Evolutionary conservation across 2,329 filamentous ascomycete genomes (phyloP), one percentile per base, ranked within the genome.

Genomic region (Penicillium sp.): DNA sequence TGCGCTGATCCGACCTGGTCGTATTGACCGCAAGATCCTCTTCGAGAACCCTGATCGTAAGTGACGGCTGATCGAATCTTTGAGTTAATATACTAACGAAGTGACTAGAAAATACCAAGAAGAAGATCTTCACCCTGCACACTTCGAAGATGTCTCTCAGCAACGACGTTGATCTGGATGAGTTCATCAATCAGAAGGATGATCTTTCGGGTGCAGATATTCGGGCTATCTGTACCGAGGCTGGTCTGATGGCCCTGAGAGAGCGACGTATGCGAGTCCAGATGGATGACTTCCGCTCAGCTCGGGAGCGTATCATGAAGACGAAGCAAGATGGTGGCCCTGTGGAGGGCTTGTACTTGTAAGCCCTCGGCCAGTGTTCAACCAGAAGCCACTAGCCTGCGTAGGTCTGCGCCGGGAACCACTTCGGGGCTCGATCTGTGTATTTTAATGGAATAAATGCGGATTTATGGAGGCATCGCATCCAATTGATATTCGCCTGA

Each of bases 271-370:
- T 98, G 93, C 83, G 91, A 40, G 93, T 98, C 43, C 91, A 97
- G 70, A 98, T 98, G 93, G 87, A 90, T 6, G 93, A 98, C 70
- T 98, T 98, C 77, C 78, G 93, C 40, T 78, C 88, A 41, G 93
- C 93, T 16, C 80, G 91, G 57, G 93, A 98, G 72, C 83, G 88
- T 53, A 94, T 98, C 48, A 77, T 98, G 68, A 94, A 94, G 75
- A 98, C 94, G 34, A 98, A 98, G 83, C 93, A 86, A 62, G 93
- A 98, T 75, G 91, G 91, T 56, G 94, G 97, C 72, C 93, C 94
- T 0, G 56, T 64, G 33, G 93, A 98, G 74, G 93, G 93, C 56
- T 73, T 98, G 79, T 98, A 98, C 75, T 82, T 98, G 85, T 98
- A 96, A 63, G 45, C 43, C 41, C 36, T 47, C 35, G 39, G 16